Evolutionary conservation across 345 rosid genomes (phyloP), one percentile per base, ranked within the genome.

Genomic region (Hibiscus tridactylites): DNA sequence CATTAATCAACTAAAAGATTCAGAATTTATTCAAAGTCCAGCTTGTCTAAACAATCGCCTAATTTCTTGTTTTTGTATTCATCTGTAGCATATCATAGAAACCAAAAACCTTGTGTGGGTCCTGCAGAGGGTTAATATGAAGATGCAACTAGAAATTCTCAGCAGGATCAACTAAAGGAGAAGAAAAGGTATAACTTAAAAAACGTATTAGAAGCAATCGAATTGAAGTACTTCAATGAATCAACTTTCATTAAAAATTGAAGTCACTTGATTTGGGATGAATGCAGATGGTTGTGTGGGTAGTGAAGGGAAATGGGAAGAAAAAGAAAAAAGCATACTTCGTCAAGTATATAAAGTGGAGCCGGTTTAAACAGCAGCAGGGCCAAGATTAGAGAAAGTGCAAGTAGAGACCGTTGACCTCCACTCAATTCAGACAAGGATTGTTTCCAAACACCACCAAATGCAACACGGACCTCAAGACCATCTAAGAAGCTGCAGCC

Each of bases 311-410:
- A 37, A 74, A 4, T 64, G 61, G 57, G 46, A 49, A 19, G 63
- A 70, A 59, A 61, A 46, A 39, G 44, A 37, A 74, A 11, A 15
- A 28, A 42, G 11, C 76, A 77, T 82, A 91, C 98, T 97, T 95
- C 99, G 59, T 95, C 99, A 31, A 95, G 84, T 64, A 95, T 95
- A 73, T 95, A 95, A 35, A 95, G 96, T 11, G 99, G 97, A 78
- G 99, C 99, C 16, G 99, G 98, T 80, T 92, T 95, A 83, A 95
- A 95, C 72, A 90, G 97, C 73, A 95, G 97, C 76, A 95, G 79
- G 60, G 99, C 99, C 80, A 95, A 83, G 77, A 93, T 93, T 57
- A 93, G 79, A 64, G 98, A 93, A 42, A 93, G 96, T 61, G 98
- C 97, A n/a, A 93, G 90, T 39, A 93, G 81, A 80, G 97, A 91